These are phyloP conservation scores for Eimeria acervulina DNA, from an alignment of 169 alveolate species.

Conservation along the genomic window DNA sequence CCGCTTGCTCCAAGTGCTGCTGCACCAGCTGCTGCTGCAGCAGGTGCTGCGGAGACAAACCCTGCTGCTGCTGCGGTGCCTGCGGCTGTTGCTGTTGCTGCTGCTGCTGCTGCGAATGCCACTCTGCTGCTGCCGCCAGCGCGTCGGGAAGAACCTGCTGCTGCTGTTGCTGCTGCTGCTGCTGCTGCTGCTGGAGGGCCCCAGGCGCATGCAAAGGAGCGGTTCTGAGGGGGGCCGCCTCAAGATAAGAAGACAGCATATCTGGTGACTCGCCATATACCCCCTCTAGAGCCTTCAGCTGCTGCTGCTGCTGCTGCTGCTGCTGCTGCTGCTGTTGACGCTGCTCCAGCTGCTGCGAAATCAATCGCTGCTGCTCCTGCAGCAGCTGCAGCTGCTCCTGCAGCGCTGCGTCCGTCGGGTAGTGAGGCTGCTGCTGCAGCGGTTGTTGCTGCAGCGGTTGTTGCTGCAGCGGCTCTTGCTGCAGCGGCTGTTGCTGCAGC, in stretches of 20 bases:
- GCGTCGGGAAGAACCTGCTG: slow-evolving; percentile 4
- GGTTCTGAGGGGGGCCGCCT: slow-evolving; percentile 11
- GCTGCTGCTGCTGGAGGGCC: neutral
- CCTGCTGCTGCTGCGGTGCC: neutral
- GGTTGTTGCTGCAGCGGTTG: neutral
- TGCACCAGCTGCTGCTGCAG: slow-evolving; percentile 70
- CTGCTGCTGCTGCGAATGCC: slow-evolving; percentile 65
- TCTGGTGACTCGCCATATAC: neutral
- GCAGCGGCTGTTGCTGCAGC: neutral
- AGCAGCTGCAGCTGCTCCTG: slow-evolving; percentile 48
- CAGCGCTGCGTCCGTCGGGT: neutral
- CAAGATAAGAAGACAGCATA: slow-evolving; percentile 34
- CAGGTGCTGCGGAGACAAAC: neutral
- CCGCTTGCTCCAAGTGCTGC: neutral
- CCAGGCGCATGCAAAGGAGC: slow-evolving; percentile 56
- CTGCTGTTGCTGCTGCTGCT: neutral
- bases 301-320: slow-evolving; percentile 31
- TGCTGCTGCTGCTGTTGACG: slow-evolving; percentile 41
- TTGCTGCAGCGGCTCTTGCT: neutral
- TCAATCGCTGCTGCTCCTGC: slow-evolving; percentile 12
- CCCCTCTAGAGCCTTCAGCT: neutral
- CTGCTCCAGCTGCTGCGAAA: slow-evolving; percentile 1
- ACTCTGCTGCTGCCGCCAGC: slow-evolving; percentile 40
- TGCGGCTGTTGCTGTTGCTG: neutral
- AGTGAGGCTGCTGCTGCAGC: neutral